phyloP scores from a whole-genome alignment of 2,329 filamentous ascomycete species.

The Ophiocordyceps sinensis region DNA sequence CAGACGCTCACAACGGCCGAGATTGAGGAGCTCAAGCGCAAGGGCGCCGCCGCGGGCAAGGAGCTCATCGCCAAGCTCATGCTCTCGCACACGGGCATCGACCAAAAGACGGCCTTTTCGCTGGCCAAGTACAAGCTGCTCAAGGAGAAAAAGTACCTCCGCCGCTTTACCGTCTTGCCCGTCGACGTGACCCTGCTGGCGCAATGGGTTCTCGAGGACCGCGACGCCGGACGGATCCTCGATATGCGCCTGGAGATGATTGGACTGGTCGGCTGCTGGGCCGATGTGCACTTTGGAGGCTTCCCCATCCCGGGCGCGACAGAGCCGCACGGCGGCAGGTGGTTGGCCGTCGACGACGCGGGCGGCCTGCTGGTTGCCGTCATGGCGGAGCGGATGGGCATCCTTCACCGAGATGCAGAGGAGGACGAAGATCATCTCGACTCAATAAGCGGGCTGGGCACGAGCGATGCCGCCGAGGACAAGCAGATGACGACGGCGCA shows the following conservation, averaged over 20 bases:
- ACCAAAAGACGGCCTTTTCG: constrained; percentile 89
- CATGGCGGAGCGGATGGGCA: constrained; percentile 77
- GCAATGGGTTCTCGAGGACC: constrained; percentile 65
- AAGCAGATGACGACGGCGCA: constrained; percentile 4
- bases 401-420: constrained; percentile 41
- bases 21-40: constrained; percentile 59
- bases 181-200: constrained; percentile 65
- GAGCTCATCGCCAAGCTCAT: constrained; percentile 90
- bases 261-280: constrained; percentile 74
- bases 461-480: neutral
- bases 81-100: constrained; percentile 73
- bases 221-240: constrained; percentile 66
- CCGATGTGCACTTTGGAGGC: constrained; percentile 60
- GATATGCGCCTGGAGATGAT: constrained; percentile 77
- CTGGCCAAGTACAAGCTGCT: constrained; percentile 91
- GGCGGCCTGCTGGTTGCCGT: constrained; percentile 70
- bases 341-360: constrained; percentile 77
- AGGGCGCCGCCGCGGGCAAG: constrained; percentile 65
- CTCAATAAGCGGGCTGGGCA: neutral
- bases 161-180: constrained; percentile 72
- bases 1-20: constrained; percentile 68
- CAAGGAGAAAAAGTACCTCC: constrained; percentile 88
- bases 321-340: constrained; percentile 33
- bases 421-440: constrained; percentile 1
- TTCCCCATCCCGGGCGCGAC: constrained; percentile 10